phyloP scores from a whole-genome alignment of 2,329 filamentous ascomycete species.

The Alternaria panax region DNA sequence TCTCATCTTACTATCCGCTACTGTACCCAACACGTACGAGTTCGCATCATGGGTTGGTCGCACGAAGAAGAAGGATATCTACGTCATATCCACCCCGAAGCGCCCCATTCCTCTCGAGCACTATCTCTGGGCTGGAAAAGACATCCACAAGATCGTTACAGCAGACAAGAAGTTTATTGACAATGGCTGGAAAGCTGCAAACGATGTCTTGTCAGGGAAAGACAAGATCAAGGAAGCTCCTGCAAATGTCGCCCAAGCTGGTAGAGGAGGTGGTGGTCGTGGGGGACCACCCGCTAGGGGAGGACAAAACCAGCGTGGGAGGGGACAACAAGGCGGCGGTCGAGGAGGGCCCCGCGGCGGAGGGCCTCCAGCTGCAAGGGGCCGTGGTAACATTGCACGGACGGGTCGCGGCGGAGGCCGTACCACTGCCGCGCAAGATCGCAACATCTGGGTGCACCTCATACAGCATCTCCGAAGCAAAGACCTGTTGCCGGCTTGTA shows the following conservation, averaged over 20 bases:
- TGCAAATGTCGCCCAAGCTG: constrained; percentile 58
- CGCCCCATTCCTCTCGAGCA: constrained; percentile 94
- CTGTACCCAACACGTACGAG: constrained; percentile 95
- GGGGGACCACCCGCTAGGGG: constrained; percentile 56
- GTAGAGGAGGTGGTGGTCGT: constrained; percentile 59
- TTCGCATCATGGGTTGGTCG: constrained; percentile 98
- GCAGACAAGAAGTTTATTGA: constrained; percentile 91
- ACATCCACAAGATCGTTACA: constrained; percentile 93
- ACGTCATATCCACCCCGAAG: constrained; percentile 97
- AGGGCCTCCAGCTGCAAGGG: constrained; percentile 63
- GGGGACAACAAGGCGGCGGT: constrained; percentile 53
- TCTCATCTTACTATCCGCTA: constrained; percentile 91
- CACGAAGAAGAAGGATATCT: constrained; percentile 98
- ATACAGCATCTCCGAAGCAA: constrained; percentile 90
- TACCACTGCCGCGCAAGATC: constrained; percentile 90
- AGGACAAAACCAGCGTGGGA: constrained; percentile 62
- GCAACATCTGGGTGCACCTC: constrained; percentile 94
- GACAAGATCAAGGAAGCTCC: constrained; percentile 73
- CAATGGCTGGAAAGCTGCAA: constrained; percentile 93
- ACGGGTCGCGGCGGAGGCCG: constrained; percentile 85
- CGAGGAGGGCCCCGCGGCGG: constrained; percentile 61
- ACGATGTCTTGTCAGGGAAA: constrained; percentile 79
- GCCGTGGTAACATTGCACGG: constrained; percentile 85
- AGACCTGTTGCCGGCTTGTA: constrained; percentile 86
- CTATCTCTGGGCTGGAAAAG: constrained; percentile 93